A percentile compares a stretch with the other conserved stretches of the same genome.
These are phyloP conservation scores for Phtheirospermum japonicum DNA, from an alignment of 257 asterid genomes.

Conservation along the genomic window DNA sequence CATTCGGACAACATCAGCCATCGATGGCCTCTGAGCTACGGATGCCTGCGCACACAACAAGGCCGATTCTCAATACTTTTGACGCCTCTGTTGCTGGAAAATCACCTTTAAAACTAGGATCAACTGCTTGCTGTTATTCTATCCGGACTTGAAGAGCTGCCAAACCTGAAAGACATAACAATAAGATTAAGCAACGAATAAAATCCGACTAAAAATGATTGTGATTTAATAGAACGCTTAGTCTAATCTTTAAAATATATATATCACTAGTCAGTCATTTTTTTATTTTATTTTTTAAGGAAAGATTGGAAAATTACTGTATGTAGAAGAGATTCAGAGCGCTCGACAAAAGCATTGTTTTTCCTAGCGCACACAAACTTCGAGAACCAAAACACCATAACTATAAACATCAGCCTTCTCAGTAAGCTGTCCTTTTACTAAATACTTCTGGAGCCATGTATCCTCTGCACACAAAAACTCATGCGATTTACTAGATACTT, in stretches of 20 bases:
- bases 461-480: conserved; percentile 51
- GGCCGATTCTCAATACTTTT: conserved; percentile 58
- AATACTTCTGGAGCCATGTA: conserved; percentile 98
- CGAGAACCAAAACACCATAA: conserved; percentile 83
- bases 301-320: conserved; percentile 38
- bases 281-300: too few relatives aligned
- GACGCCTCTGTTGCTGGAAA: conserved; percentile 53
- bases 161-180: conserved; percentile 52
- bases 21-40: conserved; percentile 71
- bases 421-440: conserved; percentile 89
- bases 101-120: conserved; percentile 43
- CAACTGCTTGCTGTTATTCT: conserved; percentile 60
- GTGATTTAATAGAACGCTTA: not conserved
- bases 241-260: too few relatives aligned
- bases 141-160: conserved; percentile 50
- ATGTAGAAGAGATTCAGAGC: conserved; percentile 70
- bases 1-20: conserved; percentile 70
- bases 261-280: not conserved
- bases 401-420: conserved; percentile 94
- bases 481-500: not conserved
- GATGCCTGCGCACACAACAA: conserved; percentile 84
- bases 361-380: conserved; percentile 70
- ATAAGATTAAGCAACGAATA: conserved; percentile 7
- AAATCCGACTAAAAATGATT: not conserved
- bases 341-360: conserved; percentile 65